Base-by-base conservation (phyloP, 345 rosid genomes). In the Murraya koenigii region DNA sequence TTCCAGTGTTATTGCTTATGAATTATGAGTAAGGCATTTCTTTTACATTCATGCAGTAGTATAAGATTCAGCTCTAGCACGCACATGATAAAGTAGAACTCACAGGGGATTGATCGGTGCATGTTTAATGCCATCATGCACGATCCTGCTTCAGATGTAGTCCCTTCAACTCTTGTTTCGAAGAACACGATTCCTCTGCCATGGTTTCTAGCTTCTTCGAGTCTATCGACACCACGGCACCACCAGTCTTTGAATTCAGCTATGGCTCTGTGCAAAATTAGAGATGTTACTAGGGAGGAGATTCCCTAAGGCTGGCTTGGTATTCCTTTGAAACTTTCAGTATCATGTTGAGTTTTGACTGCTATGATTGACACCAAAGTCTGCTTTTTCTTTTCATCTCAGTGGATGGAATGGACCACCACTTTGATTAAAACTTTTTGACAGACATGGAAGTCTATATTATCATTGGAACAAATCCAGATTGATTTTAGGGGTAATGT, bases 161-260 rank as follows among this genome's bases (percentile, higher is more conserved):
- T 89, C 89, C 87, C 89, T 81, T 89, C 95, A 72, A 90, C 85
- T 75, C 89, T 78, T 75, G 87, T 83, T 89, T 81, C 84, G 91
- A 36, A 88, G 87, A 13, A 88, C 87, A 72, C 82, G 80, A 69
- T 83, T 78, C 80, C 89, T 90, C 71, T 87, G 86, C 84, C 85
- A 80, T 75, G 92, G 85, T 85, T 86, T 81, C 15, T 2, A 3
- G 15, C 91, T 84, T 91, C 89, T 76, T 86, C 78, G 84, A 61
- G 77, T 91, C 94, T 74, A 86, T 74, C 49, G 49, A 44, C 49
- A 13, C 17, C 49, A 41, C 2, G 92, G 89, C 64, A 89, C 78
- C 56, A 83, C 76, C 73, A 89, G 15, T 49, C 83, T 83, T 7
- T 88, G 74, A 44, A 44, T 44, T 44, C 49, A 44, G 17, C 49